Percentiles rank a stretch among this genome's conserved stretches.
Evolutionary conservation across 2,329 filamentous ascomycete species (phyloP).

Genomic region (Lachnellula hyalina): DNA sequence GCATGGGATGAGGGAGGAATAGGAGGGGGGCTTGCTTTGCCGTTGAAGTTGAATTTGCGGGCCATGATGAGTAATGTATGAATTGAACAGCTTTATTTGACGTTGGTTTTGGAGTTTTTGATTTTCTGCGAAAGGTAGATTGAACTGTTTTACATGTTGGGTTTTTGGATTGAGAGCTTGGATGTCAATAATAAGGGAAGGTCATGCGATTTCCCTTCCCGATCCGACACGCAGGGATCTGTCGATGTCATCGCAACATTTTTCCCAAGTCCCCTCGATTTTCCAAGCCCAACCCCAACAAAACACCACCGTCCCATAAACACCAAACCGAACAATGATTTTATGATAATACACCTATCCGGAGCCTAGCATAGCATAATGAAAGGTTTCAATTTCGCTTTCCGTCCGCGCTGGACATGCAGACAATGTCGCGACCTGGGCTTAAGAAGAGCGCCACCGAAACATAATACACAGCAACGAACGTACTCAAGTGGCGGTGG

Average conservation of each 20-base stretch:
- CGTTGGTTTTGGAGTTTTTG: not conserved
- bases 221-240: not conserved
- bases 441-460: not conserved
- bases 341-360: slow-evolving; percentile 1
- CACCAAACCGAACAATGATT: slow-evolving; percentile 6
- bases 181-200: not conserved
- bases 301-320: not conserved
- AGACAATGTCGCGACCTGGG: slow-evolving; percentile 16
- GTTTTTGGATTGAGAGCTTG: not conserved
- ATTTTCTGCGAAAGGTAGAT: no score
- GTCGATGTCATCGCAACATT: slow-evolving; percentile 6
- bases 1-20: not conserved
- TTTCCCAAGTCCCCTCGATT: slow-evolving; percentile 5
- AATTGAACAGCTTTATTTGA: not conserved
- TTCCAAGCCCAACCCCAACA: not conserved
- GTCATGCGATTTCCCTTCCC: not conserved
- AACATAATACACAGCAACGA: slow-evolving; percentile 7
- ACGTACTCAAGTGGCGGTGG: not conserved
- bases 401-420: slow-evolving; percentile 24
- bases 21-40: slow-evolving; percentile 11
- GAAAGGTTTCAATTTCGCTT: slow-evolving; percentile 24
- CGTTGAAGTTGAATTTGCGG: slow-evolving; percentile 27
- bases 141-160: no score
- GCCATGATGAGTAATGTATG: slow-evolving; percentile 5
- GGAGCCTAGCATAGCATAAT: slow-evolving; percentile 12